Conservation (phyloP, 192 early-diverging fungal genomes). For the Thoreauomyces humboldtii region DNA sequence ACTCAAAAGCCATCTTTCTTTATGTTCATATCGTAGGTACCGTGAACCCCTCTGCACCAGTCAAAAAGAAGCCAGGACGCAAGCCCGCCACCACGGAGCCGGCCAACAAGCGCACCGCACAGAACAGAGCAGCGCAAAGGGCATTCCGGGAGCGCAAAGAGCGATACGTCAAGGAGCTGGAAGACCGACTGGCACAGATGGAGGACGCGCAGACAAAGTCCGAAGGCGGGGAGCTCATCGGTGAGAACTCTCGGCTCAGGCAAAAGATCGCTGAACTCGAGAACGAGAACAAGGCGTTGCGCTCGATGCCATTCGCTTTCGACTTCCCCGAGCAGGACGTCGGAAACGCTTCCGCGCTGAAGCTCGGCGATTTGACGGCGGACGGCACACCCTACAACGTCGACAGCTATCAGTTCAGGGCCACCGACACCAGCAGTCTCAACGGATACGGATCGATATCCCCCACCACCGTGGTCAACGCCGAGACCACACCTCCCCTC, state of each 20-base stretch:
- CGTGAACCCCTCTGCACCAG: not conserved
- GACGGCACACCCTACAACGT: not conserved
- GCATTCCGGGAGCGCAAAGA: constrained; percentile 49
- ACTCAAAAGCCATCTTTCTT: not conserved
- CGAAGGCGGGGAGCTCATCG: constrained; percentile 14
- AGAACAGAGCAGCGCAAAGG: constrained; percentile 45
- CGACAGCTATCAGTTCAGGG: not conserved
- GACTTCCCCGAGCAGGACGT: constrained; percentile 11
- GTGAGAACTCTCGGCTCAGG: constrained; percentile 20
- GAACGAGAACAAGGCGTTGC: constrained; percentile 23
- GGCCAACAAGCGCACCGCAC: constrained; percentile 42
- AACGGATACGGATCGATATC: constrained; percentile 1
- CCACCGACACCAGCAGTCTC: not conserved
- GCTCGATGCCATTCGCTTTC: constrained; percentile 24
- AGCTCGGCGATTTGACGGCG: not conserved
- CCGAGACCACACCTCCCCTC: not conserved
- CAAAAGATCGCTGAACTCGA: constrained; percentile 21
- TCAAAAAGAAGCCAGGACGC: constrained; percentile 42
- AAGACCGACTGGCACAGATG: constrained; percentile 30
- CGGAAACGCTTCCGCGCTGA: not conserved
- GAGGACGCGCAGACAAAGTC: constrained; percentile 25
- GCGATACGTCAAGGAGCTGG: constrained; percentile 39
- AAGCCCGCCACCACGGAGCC: constrained; percentile 43
- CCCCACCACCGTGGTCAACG: constrained; percentile 8
- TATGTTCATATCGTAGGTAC: not conserved